Conservation (phyloP, 192 early-diverging fungal species). For the Linnemannia hyalina region DNA sequence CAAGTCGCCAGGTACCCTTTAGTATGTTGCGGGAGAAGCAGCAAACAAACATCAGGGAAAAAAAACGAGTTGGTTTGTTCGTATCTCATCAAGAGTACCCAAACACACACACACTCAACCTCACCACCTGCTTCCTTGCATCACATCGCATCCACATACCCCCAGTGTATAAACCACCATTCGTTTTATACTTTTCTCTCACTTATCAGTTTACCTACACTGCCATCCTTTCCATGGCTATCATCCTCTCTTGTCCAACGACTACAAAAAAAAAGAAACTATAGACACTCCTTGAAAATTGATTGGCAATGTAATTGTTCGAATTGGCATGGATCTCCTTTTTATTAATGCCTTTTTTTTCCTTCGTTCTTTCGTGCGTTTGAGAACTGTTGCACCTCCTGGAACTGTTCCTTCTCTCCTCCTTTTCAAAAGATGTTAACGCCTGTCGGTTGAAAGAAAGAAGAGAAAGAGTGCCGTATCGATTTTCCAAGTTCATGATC, state of each 20-base stretch:
- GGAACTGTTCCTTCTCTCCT: background rate
- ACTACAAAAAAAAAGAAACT: too few relatives aligned
- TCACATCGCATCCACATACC: background rate
- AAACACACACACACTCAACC: background rate
- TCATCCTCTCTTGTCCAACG: too few relatives aligned
- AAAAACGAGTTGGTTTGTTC: background rate
- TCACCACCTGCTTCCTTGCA: background rate
- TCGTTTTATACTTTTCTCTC: background rate
- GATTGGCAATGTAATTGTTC: background rate
- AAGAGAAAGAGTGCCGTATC: too few relatives aligned
- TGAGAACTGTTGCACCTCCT: background rate
- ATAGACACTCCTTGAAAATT: too few relatives aligned
- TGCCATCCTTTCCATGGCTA: too few relatives aligned
- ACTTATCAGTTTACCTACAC: background rate
- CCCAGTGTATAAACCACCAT: background rate
- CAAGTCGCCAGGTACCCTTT: background rate
- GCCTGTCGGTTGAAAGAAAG: background rate
- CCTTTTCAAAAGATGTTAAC: background rate
- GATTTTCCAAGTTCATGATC: too few relatives aligned
- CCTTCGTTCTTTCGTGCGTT: background rate
- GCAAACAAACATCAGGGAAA: background rate
- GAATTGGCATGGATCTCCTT: background rate
- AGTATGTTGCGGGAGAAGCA: background rate
- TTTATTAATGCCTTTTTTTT: background rate
- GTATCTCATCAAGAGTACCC: background rate